Evolutionary conservation across 768 basidiomycete genomes (phyloP), one percentile per base, ranked within the genome.

Genomic region (Kwoniella pini): DNA sequence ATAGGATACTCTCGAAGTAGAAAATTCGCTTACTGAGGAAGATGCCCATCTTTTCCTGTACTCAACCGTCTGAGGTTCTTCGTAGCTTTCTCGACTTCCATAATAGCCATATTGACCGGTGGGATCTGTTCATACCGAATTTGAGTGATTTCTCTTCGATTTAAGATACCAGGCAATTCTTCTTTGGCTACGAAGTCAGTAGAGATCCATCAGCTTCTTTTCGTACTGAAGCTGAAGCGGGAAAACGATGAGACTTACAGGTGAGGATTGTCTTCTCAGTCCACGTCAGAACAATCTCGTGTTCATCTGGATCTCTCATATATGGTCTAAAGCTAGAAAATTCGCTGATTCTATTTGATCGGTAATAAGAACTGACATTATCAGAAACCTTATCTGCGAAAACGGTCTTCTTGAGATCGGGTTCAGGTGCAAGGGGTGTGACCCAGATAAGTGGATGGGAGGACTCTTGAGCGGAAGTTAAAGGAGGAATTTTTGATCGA

Each of bases 371-470:
- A 27, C 88, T 85, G 57, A 96, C 87, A 22, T 88, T 82, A 7
- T 86, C 76, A 4, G 89, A 87, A 6, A 93, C 92, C 60, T 90
- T 89, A 65, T 89, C 90, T 2, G 84, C 86, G 77, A 98, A 92
- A 50, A 95, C 87, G 0, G 89, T 83, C 1, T 86, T 80, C 3
- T 83, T 78, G 9, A 86, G 85, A 76, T 95, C 86, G 4, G 92
- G 90, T 68, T 96, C 92, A 0, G 94, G 91, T 10, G 81, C 83
- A 28, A 94, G 90, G 1, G 89, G 83, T 1, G 86, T 89, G 70
- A 94, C 89, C 79, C 95, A 93, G 54, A 97, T 91, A 76, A 87
- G 90, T 65, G 90, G 89, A 43, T 87, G 88, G 48, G 81, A 84
- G 24, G 90, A 89, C 67, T 85, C 88, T 21, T 88, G 86, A 57